phyloP scores from a whole-genome alignment of 768 basidiomycete species.

The Botryobasidium botryosum region DNA sequence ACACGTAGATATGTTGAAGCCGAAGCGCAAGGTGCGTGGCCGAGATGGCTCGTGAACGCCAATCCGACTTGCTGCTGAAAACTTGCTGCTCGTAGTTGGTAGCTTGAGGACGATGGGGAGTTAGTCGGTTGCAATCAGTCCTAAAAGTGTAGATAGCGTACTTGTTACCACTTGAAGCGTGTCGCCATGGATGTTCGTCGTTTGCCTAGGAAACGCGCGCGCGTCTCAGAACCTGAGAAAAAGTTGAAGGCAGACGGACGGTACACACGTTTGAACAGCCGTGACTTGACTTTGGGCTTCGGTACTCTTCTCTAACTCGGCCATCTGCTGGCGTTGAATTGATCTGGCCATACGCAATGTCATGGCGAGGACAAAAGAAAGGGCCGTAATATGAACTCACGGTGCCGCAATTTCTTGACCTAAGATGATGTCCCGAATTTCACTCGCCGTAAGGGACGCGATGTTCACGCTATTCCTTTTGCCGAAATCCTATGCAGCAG shows the following conservation, averaged over 20 bases:
- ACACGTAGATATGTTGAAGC: conserved; percentile 96
- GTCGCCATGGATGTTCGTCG: conserved; percentile 95
- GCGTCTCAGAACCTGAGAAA: background rate
- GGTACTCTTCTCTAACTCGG: conserved; percentile 89
- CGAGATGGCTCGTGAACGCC: conserved; percentile 96
- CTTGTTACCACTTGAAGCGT: conserved; percentile 89
- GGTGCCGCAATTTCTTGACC: conserved; percentile 97
- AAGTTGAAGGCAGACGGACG: conserved; percentile 12
- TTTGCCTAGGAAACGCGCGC: conserved; percentile 35
- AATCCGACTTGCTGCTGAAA: conserved; percentile 99
- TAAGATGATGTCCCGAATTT: conserved; percentile 95
- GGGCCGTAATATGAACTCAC: conserved; percentile 29
- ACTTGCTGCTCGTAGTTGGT: conserved; percentile 96
- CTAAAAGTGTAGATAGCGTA: conserved; percentile 22
- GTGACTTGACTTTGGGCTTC: conserved; percentile 93
- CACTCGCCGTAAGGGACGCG: conserved; percentile 88
- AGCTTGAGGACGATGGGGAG: conserved; percentile 26
- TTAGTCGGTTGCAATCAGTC: background rate
- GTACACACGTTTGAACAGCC: conserved; percentile 80
- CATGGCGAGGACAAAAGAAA: background rate
- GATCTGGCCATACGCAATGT: conserved; percentile 5
- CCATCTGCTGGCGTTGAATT: conserved; percentile 93
- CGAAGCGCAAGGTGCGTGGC: conserved; percentile 92
- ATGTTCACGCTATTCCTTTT: conserved; percentile 99
- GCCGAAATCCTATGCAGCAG: conserved; percentile 63